Conservation (phyloP, 23 red algal genomes). For the Gracilariopsis chorda region DNA sequence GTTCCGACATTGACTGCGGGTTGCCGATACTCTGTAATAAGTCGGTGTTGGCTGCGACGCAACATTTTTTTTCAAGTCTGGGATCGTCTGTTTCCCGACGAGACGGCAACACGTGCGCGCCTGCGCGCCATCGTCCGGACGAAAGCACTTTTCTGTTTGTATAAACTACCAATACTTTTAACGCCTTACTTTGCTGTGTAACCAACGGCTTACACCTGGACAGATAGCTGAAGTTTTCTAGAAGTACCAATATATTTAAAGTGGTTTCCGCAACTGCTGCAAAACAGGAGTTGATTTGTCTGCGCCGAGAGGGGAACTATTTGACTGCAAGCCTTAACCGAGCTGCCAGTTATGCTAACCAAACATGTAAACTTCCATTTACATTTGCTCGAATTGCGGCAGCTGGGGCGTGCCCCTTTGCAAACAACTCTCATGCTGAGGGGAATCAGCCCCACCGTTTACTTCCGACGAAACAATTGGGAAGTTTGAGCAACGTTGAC, state of each 20-base stretch:
- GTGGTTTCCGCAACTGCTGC: too few relatives aligned
- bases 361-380: too few relatives aligned
- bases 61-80: conserved; percentile 25
- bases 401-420: too few relatives aligned
- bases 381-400: too few relatives aligned
- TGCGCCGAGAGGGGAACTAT: neutral
- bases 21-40: conserved; percentile 38
- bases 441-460: too few relatives aligned
- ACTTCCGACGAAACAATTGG: too few relatives aligned
- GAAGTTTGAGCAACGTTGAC: too few relatives aligned
- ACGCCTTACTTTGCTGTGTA: neutral
- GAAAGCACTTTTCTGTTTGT: conserved; percentile 22
- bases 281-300: too few relatives aligned
- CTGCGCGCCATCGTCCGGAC: conserved; percentile 9
- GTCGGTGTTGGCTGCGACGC: conserved; percentile 17
- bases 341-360: too few relatives aligned
- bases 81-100: conserved; percentile 34
- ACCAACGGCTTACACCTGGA: neutral
- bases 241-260: neutral
- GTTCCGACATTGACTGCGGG: neutral
- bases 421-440: too few relatives aligned
- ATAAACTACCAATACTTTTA: too few relatives aligned
- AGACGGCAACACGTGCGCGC: conserved; percentile 27
- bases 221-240: neutral
- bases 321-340: neutral